A percentile compares a stretch with the other conserved stretches of the same genome.
Evolutionary conservation across 176 grass and related monocot species (phyloP).

Genomic region (Oryza officinalis): DNA sequence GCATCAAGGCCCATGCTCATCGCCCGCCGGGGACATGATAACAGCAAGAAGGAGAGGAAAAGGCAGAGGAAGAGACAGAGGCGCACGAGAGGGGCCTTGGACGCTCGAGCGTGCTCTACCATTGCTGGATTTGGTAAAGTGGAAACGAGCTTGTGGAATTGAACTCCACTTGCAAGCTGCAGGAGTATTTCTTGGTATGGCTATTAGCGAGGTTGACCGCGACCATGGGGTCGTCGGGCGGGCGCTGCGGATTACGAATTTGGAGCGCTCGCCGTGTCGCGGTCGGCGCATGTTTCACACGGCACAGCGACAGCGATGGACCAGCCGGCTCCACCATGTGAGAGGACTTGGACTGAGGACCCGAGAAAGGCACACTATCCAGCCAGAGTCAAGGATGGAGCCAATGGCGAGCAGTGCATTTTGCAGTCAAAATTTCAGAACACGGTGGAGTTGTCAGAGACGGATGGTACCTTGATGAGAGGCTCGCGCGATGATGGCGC

Average conservation of each 20-base stretch:
- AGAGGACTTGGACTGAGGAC: not conserved
- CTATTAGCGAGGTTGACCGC: not conserved
- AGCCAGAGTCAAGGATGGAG: not conserved
- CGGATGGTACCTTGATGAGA: not conserved
- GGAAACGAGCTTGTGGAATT: not conserved
- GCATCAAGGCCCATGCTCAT: conserved; percentile 31
- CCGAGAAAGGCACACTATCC: not conserved
- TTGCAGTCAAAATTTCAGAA: not conserved
- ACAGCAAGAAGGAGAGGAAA: not conserved
- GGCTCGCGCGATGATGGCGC: not conserved
- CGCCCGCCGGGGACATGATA: conserved; percentile 5
- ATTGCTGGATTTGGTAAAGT: conserved; percentile 7
- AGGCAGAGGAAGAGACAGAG: conserved; percentile 26
- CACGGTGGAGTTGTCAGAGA: not conserved
- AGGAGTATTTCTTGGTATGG: not conserved
- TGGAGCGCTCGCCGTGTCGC: not conserved
- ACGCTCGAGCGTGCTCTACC: not conserved
- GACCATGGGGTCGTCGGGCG: not conserved
- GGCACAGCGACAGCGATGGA: not conserved
- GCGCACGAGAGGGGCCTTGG: not conserved
- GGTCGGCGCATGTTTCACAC: conserved; percentile 1
- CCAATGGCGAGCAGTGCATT: not conserved
- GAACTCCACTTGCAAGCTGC: not conserved
- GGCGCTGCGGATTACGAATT: not conserved
- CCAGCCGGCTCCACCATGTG: not conserved